Conservation (phyloP, 169 alveolate species). For the Perkinsus chesapeaki region DNA sequence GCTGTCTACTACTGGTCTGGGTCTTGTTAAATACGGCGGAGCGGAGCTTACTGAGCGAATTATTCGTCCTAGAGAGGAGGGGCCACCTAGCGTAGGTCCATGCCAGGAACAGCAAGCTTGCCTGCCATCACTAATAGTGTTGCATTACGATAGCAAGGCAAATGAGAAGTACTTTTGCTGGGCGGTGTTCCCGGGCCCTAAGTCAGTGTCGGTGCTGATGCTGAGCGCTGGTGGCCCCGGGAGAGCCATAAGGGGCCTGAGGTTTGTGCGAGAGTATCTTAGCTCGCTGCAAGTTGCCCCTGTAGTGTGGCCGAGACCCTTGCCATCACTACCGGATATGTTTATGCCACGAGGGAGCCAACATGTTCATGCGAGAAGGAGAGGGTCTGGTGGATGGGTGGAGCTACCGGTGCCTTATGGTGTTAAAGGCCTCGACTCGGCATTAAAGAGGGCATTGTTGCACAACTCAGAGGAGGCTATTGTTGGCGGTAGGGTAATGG, state of each 20-base stretch:
- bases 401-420: neutral
- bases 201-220: neutral
- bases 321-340: neutral
- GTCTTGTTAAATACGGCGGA: neutral
- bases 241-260: neutral
- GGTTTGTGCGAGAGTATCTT: neutral
- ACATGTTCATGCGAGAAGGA: neutral
- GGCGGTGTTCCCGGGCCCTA: neutral
- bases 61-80: neutral
- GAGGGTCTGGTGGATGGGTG: neutral
- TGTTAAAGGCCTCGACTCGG: neutral
- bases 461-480: neutral
- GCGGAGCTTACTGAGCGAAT: neutral
- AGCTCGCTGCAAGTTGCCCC: neutral
- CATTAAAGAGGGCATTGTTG: neutral
- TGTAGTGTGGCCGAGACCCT: neutral
- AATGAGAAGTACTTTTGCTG: neutral
- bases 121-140: neutral
- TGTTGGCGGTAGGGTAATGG: neutral
- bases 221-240: neutral
- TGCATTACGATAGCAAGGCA: neutral
- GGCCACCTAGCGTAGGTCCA: too few relatives aligned
- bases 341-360: neutral
- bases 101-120: too few relatives aligned
- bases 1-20: neutral